These are phyloP conservation scores for Talaromyces liani DNA, from an alignment of 495 filamentous ascomycete species.

Conservation along the genomic window DNA sequence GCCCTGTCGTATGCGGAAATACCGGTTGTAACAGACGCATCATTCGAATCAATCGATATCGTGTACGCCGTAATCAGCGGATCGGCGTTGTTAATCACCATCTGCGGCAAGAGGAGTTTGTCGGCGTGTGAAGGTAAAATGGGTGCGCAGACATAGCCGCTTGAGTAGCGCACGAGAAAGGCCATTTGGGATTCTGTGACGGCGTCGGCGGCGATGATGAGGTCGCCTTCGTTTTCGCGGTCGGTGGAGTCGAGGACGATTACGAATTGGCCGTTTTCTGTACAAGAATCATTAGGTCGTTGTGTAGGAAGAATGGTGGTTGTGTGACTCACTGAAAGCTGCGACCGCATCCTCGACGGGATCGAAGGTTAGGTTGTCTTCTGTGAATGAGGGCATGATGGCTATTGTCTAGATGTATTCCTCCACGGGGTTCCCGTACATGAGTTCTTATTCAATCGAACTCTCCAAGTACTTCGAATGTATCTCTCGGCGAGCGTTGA, in stretches of 20 bases:
- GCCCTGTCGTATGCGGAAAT: slow-evolving; percentile 86
- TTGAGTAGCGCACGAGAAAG: slow-evolving; percentile 83
- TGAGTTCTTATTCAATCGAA: background rate
- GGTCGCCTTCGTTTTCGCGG: slow-evolving; percentile 96
- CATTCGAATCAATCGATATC: slow-evolving; percentile 67
- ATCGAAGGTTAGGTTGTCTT: slow-evolving; percentile 53
- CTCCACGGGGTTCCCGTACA: background rate
- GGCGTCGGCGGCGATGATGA: slow-evolving; percentile 86
- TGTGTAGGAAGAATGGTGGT: background rate
- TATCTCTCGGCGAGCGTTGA: background rate
- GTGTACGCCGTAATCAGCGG: slow-evolving; percentile 90
- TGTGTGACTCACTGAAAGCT: slow-evolving; percentile 65
- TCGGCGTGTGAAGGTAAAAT: slow-evolving; percentile 58
- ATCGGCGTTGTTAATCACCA: slow-evolving; percentile 79
- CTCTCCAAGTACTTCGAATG: background rate
- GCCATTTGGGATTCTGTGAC: slow-evolving; percentile 87
- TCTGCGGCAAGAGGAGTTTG: slow-evolving; percentile 72
- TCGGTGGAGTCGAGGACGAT: slow-evolving; percentile 83
- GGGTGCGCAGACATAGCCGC: slow-evolving; percentile 85
- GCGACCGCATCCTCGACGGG: slow-evolving; percentile 76
- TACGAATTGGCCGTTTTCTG: slow-evolving; percentile 88
- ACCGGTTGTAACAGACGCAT: slow-evolving; percentile 72
- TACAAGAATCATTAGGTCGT: background rate
- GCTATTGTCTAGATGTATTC: too few relatives aligned
- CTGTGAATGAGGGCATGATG: slow-evolving; percentile 32